phyloP scores from a whole-genome alignment of 371 early-diverging fungal genomes.

The Parasitella parasitica region DNA sequence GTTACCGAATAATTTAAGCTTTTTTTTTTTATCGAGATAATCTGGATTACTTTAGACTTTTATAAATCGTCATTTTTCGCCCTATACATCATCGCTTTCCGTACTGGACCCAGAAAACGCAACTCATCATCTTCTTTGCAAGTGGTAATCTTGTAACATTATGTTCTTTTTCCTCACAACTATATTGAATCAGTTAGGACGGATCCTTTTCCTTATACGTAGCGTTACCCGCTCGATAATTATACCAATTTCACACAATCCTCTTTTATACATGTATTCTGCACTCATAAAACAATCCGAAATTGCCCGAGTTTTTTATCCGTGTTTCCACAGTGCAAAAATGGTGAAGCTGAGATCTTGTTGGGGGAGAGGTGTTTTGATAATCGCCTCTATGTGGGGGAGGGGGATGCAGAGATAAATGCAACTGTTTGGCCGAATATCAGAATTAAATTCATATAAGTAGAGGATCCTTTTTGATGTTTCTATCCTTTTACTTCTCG shows the following conservation, averaged over 20 bases:
- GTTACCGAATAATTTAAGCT: not conserved
- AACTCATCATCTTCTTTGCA: not conserved
- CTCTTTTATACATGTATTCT: not conserved
- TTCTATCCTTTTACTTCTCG: not conserved
- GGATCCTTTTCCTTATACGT: not conserved
- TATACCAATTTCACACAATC: conserved; percentile 3
- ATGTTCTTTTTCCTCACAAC: too few relatives aligned
- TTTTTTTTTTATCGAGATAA: not conserved
- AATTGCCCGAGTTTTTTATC: not conserved
- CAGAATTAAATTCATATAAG: too few relatives aligned
- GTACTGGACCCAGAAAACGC: not conserved
- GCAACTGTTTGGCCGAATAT: too few relatives aligned
- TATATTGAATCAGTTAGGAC: not conserved
- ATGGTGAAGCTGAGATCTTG: not conserved
- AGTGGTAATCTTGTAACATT: not conserved
- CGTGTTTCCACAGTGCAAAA: not conserved
- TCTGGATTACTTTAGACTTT: not conserved
- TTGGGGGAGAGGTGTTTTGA: conserved; percentile 1
- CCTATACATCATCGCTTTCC: not conserved
- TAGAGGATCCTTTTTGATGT: not conserved
- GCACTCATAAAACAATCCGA: not conserved
- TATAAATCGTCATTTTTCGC: not conserved
- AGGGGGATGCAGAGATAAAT: not conserved
- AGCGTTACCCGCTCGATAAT: not conserved
- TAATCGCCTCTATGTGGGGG: not conserved